phyloP scores from a whole-genome alignment of 495 filamentous ascomycete genomes.

The Trichocladium antarcticum region DNA sequence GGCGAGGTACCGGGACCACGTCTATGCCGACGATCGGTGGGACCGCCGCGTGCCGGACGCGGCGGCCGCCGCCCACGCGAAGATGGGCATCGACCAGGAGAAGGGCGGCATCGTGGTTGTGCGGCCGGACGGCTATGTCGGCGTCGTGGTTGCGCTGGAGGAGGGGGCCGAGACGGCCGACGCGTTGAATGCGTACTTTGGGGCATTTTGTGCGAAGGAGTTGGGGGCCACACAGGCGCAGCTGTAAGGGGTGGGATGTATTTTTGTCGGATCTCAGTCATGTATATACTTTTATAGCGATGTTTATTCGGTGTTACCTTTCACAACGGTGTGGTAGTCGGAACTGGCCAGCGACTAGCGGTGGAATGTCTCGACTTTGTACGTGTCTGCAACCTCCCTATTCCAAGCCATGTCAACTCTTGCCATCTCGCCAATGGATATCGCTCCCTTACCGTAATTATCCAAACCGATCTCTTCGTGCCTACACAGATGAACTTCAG shows the following conservation, averaged over 20 bases:
- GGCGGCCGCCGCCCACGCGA: constrained; percentile 65
- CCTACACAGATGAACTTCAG: too few relatives aligned
- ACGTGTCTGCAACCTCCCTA: too few relatives aligned
- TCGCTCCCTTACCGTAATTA: too few relatives aligned
- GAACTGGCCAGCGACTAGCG: too few relatives aligned
- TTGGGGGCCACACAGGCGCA: constrained; percentile 13
- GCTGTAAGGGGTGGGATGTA: constrained; percentile 8
- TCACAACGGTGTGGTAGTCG: too few relatives aligned
- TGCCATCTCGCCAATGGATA: too few relatives aligned
- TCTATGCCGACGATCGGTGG: constrained; percentile 79
- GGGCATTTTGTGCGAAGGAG: constrained; percentile 47
- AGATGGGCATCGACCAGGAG: constrained; percentile 68
- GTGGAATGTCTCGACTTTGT: too few relatives aligned
- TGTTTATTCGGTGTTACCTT: background rate
- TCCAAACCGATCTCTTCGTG: too few relatives aligned
- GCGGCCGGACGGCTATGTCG: constrained; percentile 77
- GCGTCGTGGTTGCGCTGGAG: constrained; percentile 56
- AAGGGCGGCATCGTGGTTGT: constrained; percentile 71
- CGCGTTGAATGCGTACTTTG: constrained; percentile 75
- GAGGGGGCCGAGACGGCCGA: constrained; percentile 71
- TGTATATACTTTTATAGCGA: background rate
- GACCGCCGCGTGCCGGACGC: constrained; percentile 58
- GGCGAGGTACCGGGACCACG: constrained; percentile 64
- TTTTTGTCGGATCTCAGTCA: background rate
- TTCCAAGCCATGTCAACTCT: too few relatives aligned